Conservation (phyloP, 2,329 filamentous ascomycete species). For the Ramichloridium luteum region DNA sequence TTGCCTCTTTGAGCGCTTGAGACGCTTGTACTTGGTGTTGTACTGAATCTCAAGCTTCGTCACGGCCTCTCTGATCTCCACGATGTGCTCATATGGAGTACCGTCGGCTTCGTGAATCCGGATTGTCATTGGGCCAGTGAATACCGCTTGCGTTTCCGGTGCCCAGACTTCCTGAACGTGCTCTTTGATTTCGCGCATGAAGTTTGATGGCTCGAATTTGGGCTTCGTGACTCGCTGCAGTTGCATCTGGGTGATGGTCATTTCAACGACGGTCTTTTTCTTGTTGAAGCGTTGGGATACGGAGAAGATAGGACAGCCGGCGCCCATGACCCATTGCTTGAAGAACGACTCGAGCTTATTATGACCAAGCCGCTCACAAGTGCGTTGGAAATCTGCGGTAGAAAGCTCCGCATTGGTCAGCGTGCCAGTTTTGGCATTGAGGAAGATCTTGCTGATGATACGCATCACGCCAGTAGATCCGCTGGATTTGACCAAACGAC, state of each 20-base stretch:
- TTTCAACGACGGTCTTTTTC: slow-evolving; percentile 88
- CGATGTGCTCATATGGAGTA: slow-evolving; percentile 94
- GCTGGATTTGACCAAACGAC: slow-evolving; percentile 76
- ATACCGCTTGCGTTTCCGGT: slow-evolving; percentile 50
- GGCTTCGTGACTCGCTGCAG: slow-evolving; percentile 42
- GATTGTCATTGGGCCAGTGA: slow-evolving; percentile 94
- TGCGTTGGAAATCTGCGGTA: slow-evolving; percentile 63
- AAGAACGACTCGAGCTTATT: slow-evolving; percentile 83
- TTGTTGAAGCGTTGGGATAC: slow-evolving; percentile 92
- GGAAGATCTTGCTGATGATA: slow-evolving; percentile 74
- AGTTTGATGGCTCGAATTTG: slow-evolving; percentile 58
- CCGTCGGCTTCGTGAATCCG: slow-evolving; percentile 96
- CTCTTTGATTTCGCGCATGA: slow-evolving; percentile 77
- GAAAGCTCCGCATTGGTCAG: slow-evolving; percentile 59
- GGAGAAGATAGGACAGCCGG: slow-evolving; percentile 78
- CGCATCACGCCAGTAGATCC: slow-evolving; percentile 72
- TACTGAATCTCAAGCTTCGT: slow-evolving; percentile 92
- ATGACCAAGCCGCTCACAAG: slow-evolving; percentile 80
- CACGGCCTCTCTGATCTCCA: slow-evolving; percentile 79
- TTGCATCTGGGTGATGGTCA: slow-evolving; percentile 72
- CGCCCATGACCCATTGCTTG: slow-evolving; percentile 79
- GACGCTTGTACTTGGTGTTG: slow-evolving; percentile 96
- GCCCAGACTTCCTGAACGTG: slow-evolving; percentile 56
- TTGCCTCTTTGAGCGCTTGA: slow-evolving; percentile 75
- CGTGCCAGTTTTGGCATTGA: slow-evolving; percentile 73